phyloP scores from a whole-genome alignment of 352 stramenopile genomes.

The Peronospora tabacina region DNA sequence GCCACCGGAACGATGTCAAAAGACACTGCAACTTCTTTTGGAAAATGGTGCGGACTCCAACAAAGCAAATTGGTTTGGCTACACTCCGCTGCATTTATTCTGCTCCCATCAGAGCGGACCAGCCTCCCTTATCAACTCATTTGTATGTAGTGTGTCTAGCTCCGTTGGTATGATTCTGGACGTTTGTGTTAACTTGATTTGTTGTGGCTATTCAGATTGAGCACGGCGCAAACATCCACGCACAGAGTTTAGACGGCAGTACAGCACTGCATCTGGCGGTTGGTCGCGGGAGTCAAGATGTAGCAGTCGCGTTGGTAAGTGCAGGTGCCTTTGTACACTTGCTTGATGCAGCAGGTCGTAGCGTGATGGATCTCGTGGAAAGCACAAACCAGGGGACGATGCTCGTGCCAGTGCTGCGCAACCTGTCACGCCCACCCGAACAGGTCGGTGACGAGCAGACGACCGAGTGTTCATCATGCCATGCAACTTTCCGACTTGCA shows the following conservation, averaged over 20 bases:
- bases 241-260: slow-evolving; percentile 76
- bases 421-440: slow-evolving; percentile 52
- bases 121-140: slow-evolving; percentile 60
- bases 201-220: slow-evolving; percentile 47
- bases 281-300: slow-evolving; percentile 60
- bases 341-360: slow-evolving; percentile 70
- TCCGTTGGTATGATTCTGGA: not conserved
- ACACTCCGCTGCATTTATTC: slow-evolving; percentile 80
- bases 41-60: slow-evolving; percentile 78
- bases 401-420: slow-evolving; percentile 74
- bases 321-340: slow-evolving; percentile 73
- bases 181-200: not conserved
- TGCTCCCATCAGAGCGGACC: slow-evolving; percentile 73
- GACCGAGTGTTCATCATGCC: slow-evolving; percentile 66
- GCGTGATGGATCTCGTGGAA: slow-evolving; percentile 76
- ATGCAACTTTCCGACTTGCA: slow-evolving; percentile 61
- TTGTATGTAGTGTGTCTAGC: slow-evolving; percentile 47
- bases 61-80: slow-evolving; percentile 77
- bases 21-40: slow-evolving; percentile 73
- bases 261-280: slow-evolving; percentile 78
- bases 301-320: slow-evolving; percentile 62
- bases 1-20: slow-evolving; percentile 66
- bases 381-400: slow-evolving; percentile 73
- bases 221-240: slow-evolving; percentile 66
- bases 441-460: slow-evolving; percentile 66